phyloP scores from a whole-genome alignment of 2,329 filamentous ascomycete genomes.

The Tympanopsis confertula region DNA sequence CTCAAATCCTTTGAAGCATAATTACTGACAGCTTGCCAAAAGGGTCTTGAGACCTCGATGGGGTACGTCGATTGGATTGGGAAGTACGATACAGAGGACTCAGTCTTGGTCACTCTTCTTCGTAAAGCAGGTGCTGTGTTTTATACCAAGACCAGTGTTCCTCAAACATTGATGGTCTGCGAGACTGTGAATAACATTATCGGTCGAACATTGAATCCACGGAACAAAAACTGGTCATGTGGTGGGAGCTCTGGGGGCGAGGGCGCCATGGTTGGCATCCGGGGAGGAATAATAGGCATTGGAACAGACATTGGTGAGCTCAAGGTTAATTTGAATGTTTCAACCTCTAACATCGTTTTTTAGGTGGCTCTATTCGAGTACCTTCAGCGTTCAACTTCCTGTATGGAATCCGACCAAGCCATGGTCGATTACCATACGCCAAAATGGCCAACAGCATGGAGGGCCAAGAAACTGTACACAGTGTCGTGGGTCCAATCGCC shows the following conservation, averaged over 20 bases:
- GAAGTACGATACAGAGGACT: conserved; percentile 15
- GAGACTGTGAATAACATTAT: conserved; percentile 11
- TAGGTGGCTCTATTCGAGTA: conserved; percentile 15
- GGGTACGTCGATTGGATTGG: conserved; percentile 19
- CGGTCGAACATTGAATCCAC: conserved; percentile 20
- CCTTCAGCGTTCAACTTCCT: conserved; percentile 17
- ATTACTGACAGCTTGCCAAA: no score
- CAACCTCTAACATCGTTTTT: not conserved
- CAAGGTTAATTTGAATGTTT: conserved; percentile 3
- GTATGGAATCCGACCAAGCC: conserved; percentile 14
- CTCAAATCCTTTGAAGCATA: no score
- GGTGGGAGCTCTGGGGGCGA: conserved; percentile 25
- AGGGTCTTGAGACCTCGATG: conserved; percentile 34
- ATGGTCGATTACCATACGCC: conserved; percentile 17
- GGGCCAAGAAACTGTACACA: conserved; percentile 18
- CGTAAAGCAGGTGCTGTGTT: conserved; percentile 12
- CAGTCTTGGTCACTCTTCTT: conserved; percentile 15
- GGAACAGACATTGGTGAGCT: conserved; percentile 20
- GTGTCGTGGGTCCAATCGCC: conserved; percentile 18
- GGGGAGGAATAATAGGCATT: conserved; percentile 18
- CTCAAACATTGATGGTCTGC: conserved; percentile 10
- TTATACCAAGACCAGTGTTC: conserved; percentile 7
- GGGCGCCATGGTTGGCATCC: conserved; percentile 18
- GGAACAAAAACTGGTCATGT: conserved; percentile 16
- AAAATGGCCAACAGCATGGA: conserved; percentile 20